Base-by-base conservation (phyloP, 148 eudicot species). In the Silene latifolia region DNA sequence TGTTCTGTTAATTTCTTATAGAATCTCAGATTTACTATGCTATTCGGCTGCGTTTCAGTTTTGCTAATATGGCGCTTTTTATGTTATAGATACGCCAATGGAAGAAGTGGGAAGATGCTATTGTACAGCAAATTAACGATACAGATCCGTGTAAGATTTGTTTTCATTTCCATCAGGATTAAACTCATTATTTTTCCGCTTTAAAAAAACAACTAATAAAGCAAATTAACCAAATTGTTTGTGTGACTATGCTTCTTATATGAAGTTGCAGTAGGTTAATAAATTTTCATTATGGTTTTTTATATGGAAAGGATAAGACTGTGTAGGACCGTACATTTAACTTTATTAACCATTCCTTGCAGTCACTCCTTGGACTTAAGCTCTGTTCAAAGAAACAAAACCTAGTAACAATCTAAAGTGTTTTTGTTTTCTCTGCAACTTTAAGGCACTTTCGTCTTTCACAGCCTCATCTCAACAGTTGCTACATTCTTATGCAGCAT, bases 31-130 rank as follows among this genome's bases (percentile, higher is more conserved):
- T 25, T 8, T 17, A 0, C 59, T 46, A 27, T 69, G 25, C 24
- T 69, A 54, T 57, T 25, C 56, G 18, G 70, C 7, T 24, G 17
- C 11, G 58, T 51, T 23, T 79, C 29, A 35, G 6, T 69, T 25
- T 35, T 76, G 47, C 51, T 69, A 71, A 62, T 63, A 23, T 29
- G 18, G 18, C 71, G 44, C 4, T 63, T 27, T 17, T 66, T 20
- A 39, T 72, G 72, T 24, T 69, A 60, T 74, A 93, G 98, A 93
- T 93, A 72, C 90, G 87, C 5, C 92, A 86, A 85, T 93, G 97
- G 98, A 93, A 89, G 83, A 85, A 72, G 35, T 93, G 98, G 98
- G 98, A 93, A 76, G 88, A 88, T 54, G 74, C 86, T n/a, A 75
- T 89, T 74, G 83, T 84, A 8, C 85, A 91, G 81, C 88, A 91